Conservation (phyloP, 768 basidiomycete species). For the Serendipita sp. region DNA sequence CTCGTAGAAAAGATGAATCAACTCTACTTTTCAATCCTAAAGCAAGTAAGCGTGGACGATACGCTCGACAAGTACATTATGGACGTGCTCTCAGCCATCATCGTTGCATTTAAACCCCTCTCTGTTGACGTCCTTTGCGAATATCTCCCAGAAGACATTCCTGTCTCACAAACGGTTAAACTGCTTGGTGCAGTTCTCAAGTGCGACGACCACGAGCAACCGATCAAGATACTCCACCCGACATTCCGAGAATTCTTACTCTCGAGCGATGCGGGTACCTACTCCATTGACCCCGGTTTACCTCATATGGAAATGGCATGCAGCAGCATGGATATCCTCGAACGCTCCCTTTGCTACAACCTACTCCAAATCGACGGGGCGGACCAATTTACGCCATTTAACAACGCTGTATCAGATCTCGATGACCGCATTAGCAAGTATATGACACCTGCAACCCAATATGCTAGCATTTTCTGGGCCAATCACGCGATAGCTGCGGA, state of each 20-base stretch:
- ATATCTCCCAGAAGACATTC: neutral
- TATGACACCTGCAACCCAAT: neutral
- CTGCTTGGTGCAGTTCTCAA: neutral
- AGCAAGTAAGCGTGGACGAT: neutral
- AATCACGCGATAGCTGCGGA: neutral
- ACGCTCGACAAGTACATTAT: neutral
- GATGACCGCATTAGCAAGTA: neutral
- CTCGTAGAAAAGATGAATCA: neutral
- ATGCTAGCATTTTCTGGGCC: neutral
- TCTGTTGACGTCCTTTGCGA: neutral
- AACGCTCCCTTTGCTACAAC: neutral
- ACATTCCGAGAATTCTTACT: slow-evolving; percentile 1
- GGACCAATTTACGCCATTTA: neutral
- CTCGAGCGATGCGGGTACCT: neutral
- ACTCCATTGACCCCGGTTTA: neutral
- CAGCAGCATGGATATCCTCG: neutral
- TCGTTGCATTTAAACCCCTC: neutral
- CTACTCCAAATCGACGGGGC: neutral
- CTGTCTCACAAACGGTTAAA: neutral
- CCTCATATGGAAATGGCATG: neutral
- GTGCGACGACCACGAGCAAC: neutral
- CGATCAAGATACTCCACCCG: neutral
- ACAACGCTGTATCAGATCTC: neutral
- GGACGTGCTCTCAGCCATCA: neutral
- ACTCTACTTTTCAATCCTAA: neutral